phyloP scores from a whole-genome alignment of 2,329 filamentous ascomycete species.

The Hypoxylon sp. region DNA sequence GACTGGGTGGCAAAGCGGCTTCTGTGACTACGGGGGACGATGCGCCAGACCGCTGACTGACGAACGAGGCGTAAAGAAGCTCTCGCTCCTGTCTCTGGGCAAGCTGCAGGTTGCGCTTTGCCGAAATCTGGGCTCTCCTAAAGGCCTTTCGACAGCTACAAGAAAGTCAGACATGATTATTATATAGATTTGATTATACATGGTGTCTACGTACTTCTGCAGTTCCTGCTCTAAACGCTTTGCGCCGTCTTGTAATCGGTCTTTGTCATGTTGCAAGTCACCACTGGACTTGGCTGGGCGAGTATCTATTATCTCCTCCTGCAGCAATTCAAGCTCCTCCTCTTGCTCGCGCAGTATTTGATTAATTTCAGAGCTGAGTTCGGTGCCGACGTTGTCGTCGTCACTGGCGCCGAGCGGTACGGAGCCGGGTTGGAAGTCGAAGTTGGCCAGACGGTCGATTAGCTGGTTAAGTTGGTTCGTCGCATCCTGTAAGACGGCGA shows the following conservation, averaged over 20 bases:
- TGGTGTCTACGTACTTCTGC: conserved; percentile 61
- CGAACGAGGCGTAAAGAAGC: conserved; percentile 73
- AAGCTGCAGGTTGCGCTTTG: conserved; percentile 76
- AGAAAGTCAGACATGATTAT: conserved; percentile 15
- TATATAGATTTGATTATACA: conserved; percentile 23
- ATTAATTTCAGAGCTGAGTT: conserved; percentile 83
- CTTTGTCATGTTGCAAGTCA: conserved; percentile 68
- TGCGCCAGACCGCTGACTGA: conserved; percentile 51
- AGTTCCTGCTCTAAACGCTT: conserved; percentile 75
- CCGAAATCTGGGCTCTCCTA: conserved; percentile 81
- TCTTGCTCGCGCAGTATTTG: conserved; percentile 79
- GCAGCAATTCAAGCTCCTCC: conserved; percentile 82
- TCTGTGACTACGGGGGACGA: conserved; percentile 46
- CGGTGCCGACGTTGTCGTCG: conserved; percentile 67
- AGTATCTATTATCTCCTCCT: conserved; percentile 79
- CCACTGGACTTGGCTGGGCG: conserved; percentile 59
- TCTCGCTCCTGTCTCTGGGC: conserved; percentile 81
- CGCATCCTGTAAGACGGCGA: conserved; percentile 67
- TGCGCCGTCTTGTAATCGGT: conserved; percentile 71
- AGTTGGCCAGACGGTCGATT: conserved; percentile 65
- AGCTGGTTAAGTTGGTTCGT: conserved; percentile 65
- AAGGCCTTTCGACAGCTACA: conserved; percentile 70
- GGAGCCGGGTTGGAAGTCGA: conserved; percentile 67
- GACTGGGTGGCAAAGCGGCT: conserved; percentile 43
- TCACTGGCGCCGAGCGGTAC: conserved; percentile 59